Conservation (phyloP, 352 stramenopile genomes). For the Globisporangium irregulare region DNA sequence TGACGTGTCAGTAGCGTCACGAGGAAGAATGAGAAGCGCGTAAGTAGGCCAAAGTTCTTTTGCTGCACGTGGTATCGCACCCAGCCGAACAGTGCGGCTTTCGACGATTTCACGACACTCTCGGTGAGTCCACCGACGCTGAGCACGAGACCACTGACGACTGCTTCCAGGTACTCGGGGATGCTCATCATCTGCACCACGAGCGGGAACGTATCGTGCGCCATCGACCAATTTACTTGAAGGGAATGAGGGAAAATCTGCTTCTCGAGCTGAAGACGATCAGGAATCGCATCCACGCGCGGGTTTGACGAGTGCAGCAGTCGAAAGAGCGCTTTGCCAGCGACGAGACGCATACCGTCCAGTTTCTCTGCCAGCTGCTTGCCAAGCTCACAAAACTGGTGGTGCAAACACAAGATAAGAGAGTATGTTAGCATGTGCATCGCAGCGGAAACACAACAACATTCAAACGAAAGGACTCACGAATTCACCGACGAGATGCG, state of each 20-base stretch:
- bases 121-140: slow-evolving; percentile 95
- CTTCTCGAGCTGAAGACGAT: slow-evolving; percentile 68
- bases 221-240: slow-evolving; percentile 76
- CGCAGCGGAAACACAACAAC: not conserved
- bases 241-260: slow-evolving; percentile 54
- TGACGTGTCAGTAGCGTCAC: slow-evolving; percentile 63
- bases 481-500: slow-evolving; percentile 38
- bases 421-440: not conserved
- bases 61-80: slow-evolving; percentile 41
- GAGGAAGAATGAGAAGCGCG: slow-evolving; percentile 63
- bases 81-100: slow-evolving; percentile 61
- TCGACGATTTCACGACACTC: slow-evolving; percentile 88
- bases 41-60: slow-evolving; percentile 65
- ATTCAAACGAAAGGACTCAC: slow-evolving; percentile 18
- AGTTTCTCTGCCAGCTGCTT: slow-evolving; percentile 98
- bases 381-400: slow-evolving; percentile 77
- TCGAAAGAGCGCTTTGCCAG: slow-evolving; percentile 86
- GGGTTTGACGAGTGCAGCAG: slow-evolving; percentile 73
- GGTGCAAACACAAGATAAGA: slow-evolving; percentile 8
- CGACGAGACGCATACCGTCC: slow-evolving; percentile 88
- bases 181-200: slow-evolving; percentile 86
- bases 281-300: slow-evolving; percentile 70
- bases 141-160: slow-evolving; percentile 90
- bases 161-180: slow-evolving; percentile 79
- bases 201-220: slow-evolving; percentile 89